Evolutionary conservation across 768 basidiomycete genomes (phyloP), one percentile per base, ranked within the genome.

Genomic region (Termitomyces sp.): DNA sequence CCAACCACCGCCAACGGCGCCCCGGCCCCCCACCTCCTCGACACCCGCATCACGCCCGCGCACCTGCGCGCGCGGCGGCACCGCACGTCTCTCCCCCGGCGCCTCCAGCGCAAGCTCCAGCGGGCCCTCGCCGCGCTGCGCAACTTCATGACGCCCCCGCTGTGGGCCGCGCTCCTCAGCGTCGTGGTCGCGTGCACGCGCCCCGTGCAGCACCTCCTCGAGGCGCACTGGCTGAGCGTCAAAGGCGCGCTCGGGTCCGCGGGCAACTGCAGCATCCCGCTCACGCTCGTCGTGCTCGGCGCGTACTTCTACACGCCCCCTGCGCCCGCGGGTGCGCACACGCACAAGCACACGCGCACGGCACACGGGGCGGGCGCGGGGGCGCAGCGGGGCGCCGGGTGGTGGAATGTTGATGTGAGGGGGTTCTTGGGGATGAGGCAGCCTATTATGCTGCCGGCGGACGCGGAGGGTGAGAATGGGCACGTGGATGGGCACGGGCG

Each of bases 221-320:
- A 87, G 26, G 70, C 76, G 5, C 81, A 86, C 61, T 75, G 90
- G 70, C 77, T 75, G 36, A 84, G 88, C 0, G 68, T 92, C 59
- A 88, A 84, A 64, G 82, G 85, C 29, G 87, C 91, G 0, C 70
- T 94, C 50, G 77, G 74, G 2, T 73, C 75, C 13, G 85, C 87
- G 1, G 91, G 93, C 1, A 84, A 79, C 59, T 92, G 91, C 59
- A 86, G 88, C 10, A 87, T 98, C 59, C 96, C 95, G 0, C 67
- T 98, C 28, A 98, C 95, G 2, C 76, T 97, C 26, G 80, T 98
- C 56, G 93, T 97, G 6, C 85, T 98, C 44, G 95, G 95, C 12
- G 94, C 90, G 15, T 98, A 95, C 76, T 96, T 96, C 73, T 88
- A 85, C 0, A 74, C 77, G 5, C 72, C 73, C 13, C 20, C 34